Conservation (phyloP, 75 land plant genomes). For the Pinus tabuliformis region DNA sequence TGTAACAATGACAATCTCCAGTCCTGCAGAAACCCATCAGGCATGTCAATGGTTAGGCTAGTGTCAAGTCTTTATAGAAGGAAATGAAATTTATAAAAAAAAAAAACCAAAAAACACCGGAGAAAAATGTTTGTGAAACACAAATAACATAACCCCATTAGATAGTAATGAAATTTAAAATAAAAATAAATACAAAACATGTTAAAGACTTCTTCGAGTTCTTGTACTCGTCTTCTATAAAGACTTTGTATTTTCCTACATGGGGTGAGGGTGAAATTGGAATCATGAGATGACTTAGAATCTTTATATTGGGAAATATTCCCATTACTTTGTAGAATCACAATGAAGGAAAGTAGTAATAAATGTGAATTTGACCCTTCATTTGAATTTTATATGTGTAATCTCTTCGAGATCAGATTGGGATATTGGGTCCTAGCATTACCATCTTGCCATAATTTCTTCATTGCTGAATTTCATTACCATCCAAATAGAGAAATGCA, state of each 20-base stretch:
- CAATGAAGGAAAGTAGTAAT: constrained; percentile 57
- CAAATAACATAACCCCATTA: too few relatives aligned
- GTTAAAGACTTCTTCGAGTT: constrained; percentile 15
- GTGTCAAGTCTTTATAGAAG: constrained; percentile 35
- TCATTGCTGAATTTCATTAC: constrained; percentile 59
- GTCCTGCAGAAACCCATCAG: neutral
- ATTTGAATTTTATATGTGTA: constrained; percentile 55
- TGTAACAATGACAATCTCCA: too few relatives aligned
- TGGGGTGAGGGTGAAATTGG: constrained; percentile 55
- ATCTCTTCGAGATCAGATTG: constrained; percentile 50
- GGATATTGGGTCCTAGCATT: constrained; percentile 69
- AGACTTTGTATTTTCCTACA: constrained; percentile 44
- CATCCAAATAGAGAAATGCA: constrained; percentile 9
- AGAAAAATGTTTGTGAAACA: too few relatives aligned
- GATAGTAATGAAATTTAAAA: neutral
- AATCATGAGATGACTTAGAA: constrained; percentile 42
- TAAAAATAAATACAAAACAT: too few relatives aligned
- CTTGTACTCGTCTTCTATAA: constrained; percentile 65
- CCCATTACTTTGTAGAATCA: constrained; percentile 59
- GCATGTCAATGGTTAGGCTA: constrained; percentile 30
- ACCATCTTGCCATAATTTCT: constrained; percentile 64
- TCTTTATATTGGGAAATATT: constrained; percentile 47
- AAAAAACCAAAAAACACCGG: neutral
- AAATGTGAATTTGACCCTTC: constrained; percentile 68
- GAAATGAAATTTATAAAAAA: constrained; percentile 13